These are phyloP conservation scores for Albizia julibrissin DNA, from an alignment of 306 rosid genomes.

Conservation along the genomic window DNA sequence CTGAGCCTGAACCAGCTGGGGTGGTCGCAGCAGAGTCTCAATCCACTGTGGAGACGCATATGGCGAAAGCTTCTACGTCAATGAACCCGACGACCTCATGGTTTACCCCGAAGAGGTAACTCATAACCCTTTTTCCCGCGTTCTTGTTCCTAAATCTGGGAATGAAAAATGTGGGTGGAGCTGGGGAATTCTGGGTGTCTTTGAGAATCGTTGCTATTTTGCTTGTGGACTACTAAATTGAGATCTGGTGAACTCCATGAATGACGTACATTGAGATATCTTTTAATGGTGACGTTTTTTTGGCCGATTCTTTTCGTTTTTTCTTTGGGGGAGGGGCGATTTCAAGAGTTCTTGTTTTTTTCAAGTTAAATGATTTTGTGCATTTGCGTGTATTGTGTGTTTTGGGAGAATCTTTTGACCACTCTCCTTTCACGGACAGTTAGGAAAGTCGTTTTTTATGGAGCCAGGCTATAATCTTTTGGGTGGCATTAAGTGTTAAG, in stretches of 20 bases:
- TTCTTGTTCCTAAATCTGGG: conserved; percentile 18
- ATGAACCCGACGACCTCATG: conserved; percentile 60
- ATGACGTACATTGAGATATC: background rate
- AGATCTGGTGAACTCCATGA: background rate
- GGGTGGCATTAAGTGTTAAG: background rate
- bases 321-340: background rate
- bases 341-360: background rate
- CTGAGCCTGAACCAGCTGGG: background rate
- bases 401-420: background rate
- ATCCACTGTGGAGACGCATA: conserved; percentile 33
- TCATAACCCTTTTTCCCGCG: background rate
- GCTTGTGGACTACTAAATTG: background rate
- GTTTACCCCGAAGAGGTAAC: conserved; percentile 81
- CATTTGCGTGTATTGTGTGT: conserved; percentile 5
- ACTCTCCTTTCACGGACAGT: background rate
- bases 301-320: background rate
- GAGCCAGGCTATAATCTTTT: background rate
- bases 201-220: conserved; percentile 13
- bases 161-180: conserved; percentile 6
- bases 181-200: conserved; percentile 12
- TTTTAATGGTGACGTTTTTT: background rate
- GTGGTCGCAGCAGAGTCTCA: background rate
- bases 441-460: background rate
- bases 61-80: conserved; percentile 37
- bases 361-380: background rate